Conservation (phyloP, 345 rosid genomes). For the Hibiscus syriacus region DNA sequence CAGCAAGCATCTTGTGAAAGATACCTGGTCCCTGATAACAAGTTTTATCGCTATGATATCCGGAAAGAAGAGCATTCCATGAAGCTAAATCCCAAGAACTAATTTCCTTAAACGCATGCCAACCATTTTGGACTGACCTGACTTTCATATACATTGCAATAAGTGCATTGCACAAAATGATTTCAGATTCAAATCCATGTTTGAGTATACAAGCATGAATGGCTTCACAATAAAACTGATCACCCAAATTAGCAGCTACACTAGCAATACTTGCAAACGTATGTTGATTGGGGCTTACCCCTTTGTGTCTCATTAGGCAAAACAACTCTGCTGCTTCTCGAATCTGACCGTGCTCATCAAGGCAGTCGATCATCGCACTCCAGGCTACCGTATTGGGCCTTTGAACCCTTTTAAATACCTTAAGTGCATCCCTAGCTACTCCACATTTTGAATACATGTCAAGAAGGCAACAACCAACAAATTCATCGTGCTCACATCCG, state of each 20-base stretch:
- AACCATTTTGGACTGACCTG: constrained; percentile 25
- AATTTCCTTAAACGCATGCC: constrained; percentile 28
- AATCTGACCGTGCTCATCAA: constrained; percentile 25
- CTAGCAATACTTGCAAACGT: constrained; percentile 27
- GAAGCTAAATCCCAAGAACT: constrained; percentile 24
- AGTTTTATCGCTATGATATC: constrained; percentile 13
- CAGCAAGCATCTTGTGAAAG: constrained; percentile 26
- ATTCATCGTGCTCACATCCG: constrained; percentile 29
- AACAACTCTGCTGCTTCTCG: constrained; percentile 29
- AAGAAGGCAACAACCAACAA: constrained; percentile 34
- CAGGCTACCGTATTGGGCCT: constrained; percentile 33
- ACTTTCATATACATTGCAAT: constrained; percentile 36
- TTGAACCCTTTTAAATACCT: constrained; percentile 26
- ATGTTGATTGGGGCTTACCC: constrained; percentile 33
- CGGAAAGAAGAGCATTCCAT: constrained; percentile 37
- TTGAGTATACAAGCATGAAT: constrained; percentile 35
- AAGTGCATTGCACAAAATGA: constrained; percentile 28
- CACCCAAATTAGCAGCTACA: constrained; percentile 21
- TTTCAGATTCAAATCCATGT: constrained; percentile 29
- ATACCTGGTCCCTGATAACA: constrained; percentile 22
- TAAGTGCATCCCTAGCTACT: constrained; percentile 25
- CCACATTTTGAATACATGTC: constrained; percentile 47
- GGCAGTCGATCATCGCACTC: constrained; percentile 35
- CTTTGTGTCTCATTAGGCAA: constrained; percentile 27
- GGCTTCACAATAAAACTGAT: constrained; percentile 23